Base-by-base conservation (phyloP, 371 early-diverging fungal genomes). In the Amoeboaphelidium occidentale region DNA sequence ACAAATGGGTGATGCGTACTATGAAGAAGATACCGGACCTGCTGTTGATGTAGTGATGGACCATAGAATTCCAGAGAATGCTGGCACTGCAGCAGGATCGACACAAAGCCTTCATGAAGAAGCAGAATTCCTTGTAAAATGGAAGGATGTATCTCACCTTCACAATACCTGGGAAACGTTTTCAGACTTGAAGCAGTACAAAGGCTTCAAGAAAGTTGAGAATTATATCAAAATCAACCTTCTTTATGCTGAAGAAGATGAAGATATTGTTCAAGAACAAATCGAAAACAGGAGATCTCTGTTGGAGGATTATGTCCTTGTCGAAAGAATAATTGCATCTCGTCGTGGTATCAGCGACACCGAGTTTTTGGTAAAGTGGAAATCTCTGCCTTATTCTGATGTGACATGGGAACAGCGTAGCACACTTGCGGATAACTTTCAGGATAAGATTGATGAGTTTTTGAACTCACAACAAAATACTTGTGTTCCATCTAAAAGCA, bases 321-420 rank as follows among this genome's bases (percentile, higher is more conserved):
- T 92, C 1, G 97, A 96, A 52, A 80, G 97, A 28, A 67, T 96
- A 10, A 75, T 89, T 32, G 78, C 76, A 1, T 64, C 63, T 14
- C 68, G 78, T 54, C 75, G 66, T 27, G 69, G 44, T 12, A 44
- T 10, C 2, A n/a, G 42, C 24, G 50, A 27, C 2, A 61, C 61
- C 27, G 84, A 90, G 66, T 93, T 93, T 58, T 69, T 88, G 25
- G 76, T 79, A 54, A 90, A 91, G 59, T 96, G 94, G 91, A 73
- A 75, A 53, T 72, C 80, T 17, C 63, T 93, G 24, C 74, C 81
- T 25, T 92, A 96, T 61, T 67, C 73, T 53, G 76, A 84, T 41
- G 78, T 81, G 52, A 89, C 94, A 1, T 96, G 91, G 91, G 93
- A 93, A 53, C 1, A 54, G 58, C 12, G 53, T 55, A 46, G 62